Base-by-base conservation (phyloP, 257 asterid species). In the Fraxinus excelsior region DNA sequence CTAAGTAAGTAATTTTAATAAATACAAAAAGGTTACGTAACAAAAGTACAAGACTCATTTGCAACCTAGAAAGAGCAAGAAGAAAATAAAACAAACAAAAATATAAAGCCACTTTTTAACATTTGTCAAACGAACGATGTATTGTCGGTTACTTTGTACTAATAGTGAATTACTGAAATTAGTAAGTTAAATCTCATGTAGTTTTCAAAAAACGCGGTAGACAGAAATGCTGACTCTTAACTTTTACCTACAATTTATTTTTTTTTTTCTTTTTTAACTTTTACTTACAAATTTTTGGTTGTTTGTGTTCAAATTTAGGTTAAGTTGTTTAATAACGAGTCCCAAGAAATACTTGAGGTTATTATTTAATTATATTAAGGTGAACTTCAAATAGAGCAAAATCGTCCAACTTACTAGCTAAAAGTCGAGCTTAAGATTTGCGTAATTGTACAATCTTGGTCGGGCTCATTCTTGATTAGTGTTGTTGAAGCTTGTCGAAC, bases 191-290 rank as follows among this genome's bases (percentile, higher is more conserved):
- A 23, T 69, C 74, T 73, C 46, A 73, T 51, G 16, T 62, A 25
- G 8, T 62, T 62, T 26, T 23, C 16, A 25, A 26, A 62, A 62
- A 60, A 73, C 44, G 78, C 80, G 84, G 78, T 66, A 70, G 86
- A 83, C 82, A 83, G 8, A 77, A 76, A 34, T 80, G 75, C 77
- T 83, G 86, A 83, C 86, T 83, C 56, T 46, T 46, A 4, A 46
- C 16, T 46, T 14, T 46, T 46, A 46, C 19, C 18, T 1, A 46
- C 2, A 46, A 46, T 3, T 13, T 29, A n/a, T 29, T 2, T 31
- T 31, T 31, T 31, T 31, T 3, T 3, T 31, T 31, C 3, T 5
- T 31, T 31, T 31, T 46, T 46, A 4, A 46, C 16, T 46, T 14
- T 46, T 46, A 46, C 6, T 46, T 1, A 44, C 1, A 46, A 46